Percentiles rank a stretch among this genome's conserved stretches.
These are phyloP conservation scores for Aegle marmelos DNA, from an alignment of 345 rosid genomes.

Conservation along the genomic window DNA sequence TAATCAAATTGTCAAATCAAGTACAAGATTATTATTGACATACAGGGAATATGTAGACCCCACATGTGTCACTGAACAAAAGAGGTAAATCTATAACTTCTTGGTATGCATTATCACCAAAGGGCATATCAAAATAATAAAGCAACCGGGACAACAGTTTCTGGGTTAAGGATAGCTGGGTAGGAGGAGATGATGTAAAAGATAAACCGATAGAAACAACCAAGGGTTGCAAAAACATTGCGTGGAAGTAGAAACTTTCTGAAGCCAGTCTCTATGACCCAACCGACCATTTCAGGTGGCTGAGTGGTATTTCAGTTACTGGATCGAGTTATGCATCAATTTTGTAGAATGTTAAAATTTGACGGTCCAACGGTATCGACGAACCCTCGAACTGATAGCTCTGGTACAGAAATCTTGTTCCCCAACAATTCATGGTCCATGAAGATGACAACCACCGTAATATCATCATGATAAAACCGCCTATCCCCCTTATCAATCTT, in stretches of 20 bases:
- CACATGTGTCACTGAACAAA: neutral
- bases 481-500: slow-evolving; percentile 59
- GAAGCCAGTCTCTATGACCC: neutral
- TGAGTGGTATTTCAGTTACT: slow-evolving; percentile 7
- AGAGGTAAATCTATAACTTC: neutral
- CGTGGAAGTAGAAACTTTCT: slow-evolving; percentile 5
- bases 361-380: slow-evolving; percentile 64
- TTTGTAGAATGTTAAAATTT: slow-evolving; percentile 47
- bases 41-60: neutral
- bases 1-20: neutral
- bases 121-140: slow-evolving; percentile 2
- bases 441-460: slow-evolving; percentile 79
- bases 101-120: neutral
- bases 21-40: neutral
- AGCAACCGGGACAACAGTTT: neutral
- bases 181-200: neutral
- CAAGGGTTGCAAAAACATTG: neutral
- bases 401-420: slow-evolving; percentile 45
- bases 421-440: slow-evolving; percentile 55
- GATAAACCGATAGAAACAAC: slow-evolving; percentile 9
- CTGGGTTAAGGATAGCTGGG: neutral
- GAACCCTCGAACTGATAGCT: slow-evolving; percentile 66
- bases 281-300: slow-evolving; percentile 9
- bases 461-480: slow-evolving; percentile 80
- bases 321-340: slow-evolving; percentile 30